Evolutionary conservation across 208 protist genomes (phyloP).

Genomic region (Leishmania mexicana): DNA sequence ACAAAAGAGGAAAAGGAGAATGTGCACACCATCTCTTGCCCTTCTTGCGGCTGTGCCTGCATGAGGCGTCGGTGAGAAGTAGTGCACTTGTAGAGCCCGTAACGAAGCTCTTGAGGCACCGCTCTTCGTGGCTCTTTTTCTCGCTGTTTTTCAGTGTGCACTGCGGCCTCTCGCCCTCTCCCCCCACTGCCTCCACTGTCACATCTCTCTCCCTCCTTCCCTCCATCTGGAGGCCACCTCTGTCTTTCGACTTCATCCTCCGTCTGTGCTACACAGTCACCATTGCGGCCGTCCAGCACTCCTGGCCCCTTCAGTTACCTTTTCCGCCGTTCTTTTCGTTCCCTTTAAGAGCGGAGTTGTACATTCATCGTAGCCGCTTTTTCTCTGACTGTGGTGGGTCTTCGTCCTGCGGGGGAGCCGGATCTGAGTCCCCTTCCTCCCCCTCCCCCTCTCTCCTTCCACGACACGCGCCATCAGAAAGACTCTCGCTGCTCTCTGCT

Average conservation of each 20-base stretch:
- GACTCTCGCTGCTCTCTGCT: constrained; percentile 4
- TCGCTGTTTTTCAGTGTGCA: background rate
- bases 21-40: background rate
- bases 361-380: background rate
- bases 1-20: background rate
- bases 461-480: background rate
- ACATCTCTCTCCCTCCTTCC: background rate
- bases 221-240: background rate
- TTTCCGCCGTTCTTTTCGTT: background rate
- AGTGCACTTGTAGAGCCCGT: background rate
- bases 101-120: background rate
- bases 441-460: background rate
- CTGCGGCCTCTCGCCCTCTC: background rate
- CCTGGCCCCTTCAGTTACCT: background rate
- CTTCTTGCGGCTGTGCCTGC: background rate
- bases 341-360: background rate
- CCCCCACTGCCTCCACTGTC: background rate
- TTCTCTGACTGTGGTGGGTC: background rate
- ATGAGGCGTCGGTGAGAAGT: background rate
- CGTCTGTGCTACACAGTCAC: background rate
- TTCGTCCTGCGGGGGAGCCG: background rate
- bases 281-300: background rate
- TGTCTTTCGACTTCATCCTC: background rate
- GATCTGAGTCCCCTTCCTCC: background rate
- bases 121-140: background rate